phyloP scores from a whole-genome alignment of 345 rosid genomes.

The Angophora floribunda region DNA sequence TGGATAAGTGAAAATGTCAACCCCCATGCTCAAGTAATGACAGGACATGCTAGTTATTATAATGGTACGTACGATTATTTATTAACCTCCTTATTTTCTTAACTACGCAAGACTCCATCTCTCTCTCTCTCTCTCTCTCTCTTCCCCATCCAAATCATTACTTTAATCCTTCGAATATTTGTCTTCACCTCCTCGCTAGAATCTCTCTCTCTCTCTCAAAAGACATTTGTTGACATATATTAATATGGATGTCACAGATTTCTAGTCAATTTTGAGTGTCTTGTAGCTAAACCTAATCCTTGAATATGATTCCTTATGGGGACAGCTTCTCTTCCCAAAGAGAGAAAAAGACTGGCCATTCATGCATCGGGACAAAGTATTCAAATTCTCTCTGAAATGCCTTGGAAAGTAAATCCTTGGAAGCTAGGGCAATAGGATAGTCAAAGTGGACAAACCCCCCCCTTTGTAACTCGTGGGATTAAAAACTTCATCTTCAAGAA shows the following conservation, averaged over 20 bases:
- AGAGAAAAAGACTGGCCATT: neutral
- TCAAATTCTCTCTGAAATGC: constrained; percentile 22
- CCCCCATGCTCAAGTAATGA: constrained; percentile 19
- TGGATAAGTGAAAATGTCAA: constrained; percentile 10
- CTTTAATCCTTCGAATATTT: constrained; percentile 27
- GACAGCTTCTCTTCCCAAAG: constrained; percentile 5
- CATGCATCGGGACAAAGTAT: constrained; percentile 9
- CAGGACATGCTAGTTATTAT: neutral
- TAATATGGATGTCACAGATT: neutral
- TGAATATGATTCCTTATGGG: constrained; percentile 8
- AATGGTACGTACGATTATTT: neutral
- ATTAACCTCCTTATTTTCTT: constrained; percentile 7
- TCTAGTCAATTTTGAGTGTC: constrained; percentile 9
- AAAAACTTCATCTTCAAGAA: neutral
- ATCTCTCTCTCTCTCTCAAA: neutral
- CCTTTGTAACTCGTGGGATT: neutral
- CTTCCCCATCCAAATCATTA: constrained; percentile 4
- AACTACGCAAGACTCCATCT: constrained; percentile 6
- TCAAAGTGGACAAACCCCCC: neutral
- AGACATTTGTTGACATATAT: neutral
- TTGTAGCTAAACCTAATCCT: constrained; percentile 14
- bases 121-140: neutral
- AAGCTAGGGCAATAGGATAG: neutral
- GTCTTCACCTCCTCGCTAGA: constrained; percentile 7
- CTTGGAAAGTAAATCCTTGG: constrained; percentile 35